Evolutionary conservation across 257 asterid species (phyloP), one percentile per base, ranked within the genome.

Genomic region (Solanum infundibuliforme): DNA sequence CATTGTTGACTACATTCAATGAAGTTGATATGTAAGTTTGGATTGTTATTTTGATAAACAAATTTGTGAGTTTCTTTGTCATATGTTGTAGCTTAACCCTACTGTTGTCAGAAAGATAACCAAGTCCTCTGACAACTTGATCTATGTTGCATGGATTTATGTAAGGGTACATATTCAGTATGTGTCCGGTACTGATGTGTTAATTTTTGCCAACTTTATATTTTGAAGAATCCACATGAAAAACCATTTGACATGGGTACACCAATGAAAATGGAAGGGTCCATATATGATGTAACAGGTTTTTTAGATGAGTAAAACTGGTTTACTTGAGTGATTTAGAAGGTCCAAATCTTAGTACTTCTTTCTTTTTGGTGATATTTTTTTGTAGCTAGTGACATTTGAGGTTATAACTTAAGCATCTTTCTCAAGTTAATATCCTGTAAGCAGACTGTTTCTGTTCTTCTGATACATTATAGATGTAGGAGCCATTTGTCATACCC

Each of bases 11-110:
- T 41, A 97, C 99, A 79, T 96, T 96, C 92, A 97, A 97, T 89
- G 99, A 97, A 95, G 98, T 97, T 90, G 99, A 97, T 88, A 97
- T 97, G 99, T 97, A 91, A 92, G 98, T 88, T 89, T 43, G 72
- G 66, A 52, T 38, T 58, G 83, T 34, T 16, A 13, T 73, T 86
- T 48, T 38, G 43, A 82, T 81, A 46, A 81, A 48, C 69, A 82
- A 41, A 48, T 82, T 48, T 9, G 25, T 46, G 69, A 48, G 69
- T 6, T 9, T 81, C 27, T 79, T 79, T 43, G 85, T 27, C 85
- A 2, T 79, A 14, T 79, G 66, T 43, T 58, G 27, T 82, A 3
- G 41, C 29, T 29, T 48, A 82, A 82, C 39, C 69, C 29, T 29
- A 29, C 43, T 29, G 69, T 5, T 46, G 29, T 79, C 68, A 82